Conservation (phyloP, 108 stramenopile species). For the Nitzschia putrida region DNA sequence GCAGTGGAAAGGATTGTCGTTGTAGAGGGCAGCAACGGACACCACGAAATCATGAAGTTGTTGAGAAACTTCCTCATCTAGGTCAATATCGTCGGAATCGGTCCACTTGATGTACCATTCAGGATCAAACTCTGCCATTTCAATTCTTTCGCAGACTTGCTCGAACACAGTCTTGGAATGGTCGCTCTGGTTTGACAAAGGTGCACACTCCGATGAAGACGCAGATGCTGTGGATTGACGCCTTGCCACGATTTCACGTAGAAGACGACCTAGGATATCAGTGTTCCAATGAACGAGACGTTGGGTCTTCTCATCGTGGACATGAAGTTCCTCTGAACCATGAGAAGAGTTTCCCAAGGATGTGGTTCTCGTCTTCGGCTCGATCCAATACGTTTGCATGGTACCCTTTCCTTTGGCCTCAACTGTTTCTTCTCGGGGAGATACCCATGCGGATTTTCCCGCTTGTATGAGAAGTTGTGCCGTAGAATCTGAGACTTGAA, state of each 20-base stretch:
- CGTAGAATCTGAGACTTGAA: conserved; percentile 25
- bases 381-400: conserved; percentile 42
- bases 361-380: not conserved
- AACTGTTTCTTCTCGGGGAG: conserved; percentile 35
- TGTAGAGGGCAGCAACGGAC: conserved; percentile 1
- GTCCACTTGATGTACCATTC: not conserved
- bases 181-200: not conserved
- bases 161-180: conserved; percentile 17
- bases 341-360: not conserved
- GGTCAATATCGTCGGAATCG: not conserved
- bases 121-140: conserved; percentile 28
- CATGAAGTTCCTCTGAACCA: not conserved
- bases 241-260: conserved; percentile 1
- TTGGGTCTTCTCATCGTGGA: not conserved
- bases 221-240: not conserved
- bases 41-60: conserved; percentile 12
- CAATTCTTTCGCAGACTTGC: conserved; percentile 39
- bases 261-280: conserved; percentile 1
- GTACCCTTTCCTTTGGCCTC: conserved; percentile 63
- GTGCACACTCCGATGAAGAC: too few relatives aligned
- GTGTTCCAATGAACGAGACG: conserved; percentile 23
- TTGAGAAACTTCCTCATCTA: not conserved
- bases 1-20: conserved; percentile 58
- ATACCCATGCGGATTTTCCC: conserved; percentile 38
- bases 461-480: conserved; percentile 36